A percentile compares a stretch with the other conserved stretches of the same genome.
Evolutionary conservation across 495 filamentous ascomycete species (phyloP).

Genomic region (Aspergillus cristatus): DNA sequence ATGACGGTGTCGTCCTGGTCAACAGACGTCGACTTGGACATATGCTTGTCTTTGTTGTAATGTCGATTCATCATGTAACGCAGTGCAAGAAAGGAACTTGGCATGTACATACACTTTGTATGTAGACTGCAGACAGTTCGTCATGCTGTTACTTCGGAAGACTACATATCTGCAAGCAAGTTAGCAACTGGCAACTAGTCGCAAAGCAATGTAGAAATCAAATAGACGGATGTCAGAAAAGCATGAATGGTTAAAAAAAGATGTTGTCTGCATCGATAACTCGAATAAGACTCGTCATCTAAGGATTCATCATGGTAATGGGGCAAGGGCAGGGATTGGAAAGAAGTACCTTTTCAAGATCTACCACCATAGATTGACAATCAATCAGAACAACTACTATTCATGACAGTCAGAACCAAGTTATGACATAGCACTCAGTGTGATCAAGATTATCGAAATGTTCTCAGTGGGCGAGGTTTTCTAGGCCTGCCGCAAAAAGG

Average conservation of each 20-base stretch:
- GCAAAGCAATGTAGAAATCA: slow-evolving; percentile 6
- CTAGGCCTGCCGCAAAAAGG: slow-evolving; percentile 98
- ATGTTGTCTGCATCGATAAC: slow-evolving; percentile 51
- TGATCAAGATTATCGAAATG: slow-evolving; percentile 8
- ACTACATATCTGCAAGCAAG: slow-evolving; percentile 6
- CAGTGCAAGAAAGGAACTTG: slow-evolving; percentile 7
- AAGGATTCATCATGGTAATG: slow-evolving; percentile 42
- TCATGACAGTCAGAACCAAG: slow-evolving; percentile 24
- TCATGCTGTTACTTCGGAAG: background rate
- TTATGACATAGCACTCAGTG: too few relatives aligned
- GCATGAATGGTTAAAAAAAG: slow-evolving; percentile 51
- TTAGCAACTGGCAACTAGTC: slow-evolving; percentile 13
- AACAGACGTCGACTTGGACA: slow-evolving; percentile 43
- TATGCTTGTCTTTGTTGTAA: slow-evolving; percentile 51
- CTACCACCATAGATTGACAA: background rate
- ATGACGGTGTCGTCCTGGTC: slow-evolving; percentile 42
- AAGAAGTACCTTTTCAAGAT: slow-evolving; percentile 6
- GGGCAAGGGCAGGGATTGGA: slow-evolving; percentile 10
- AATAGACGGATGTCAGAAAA: slow-evolving; percentile 32
- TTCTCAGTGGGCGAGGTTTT: slow-evolving; percentile 99
- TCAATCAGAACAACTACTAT: slow-evolving; percentile 6
- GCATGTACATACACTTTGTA: slow-evolving; percentile 26
- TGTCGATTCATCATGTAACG: slow-evolving; percentile 50
- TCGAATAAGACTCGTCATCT: slow-evolving; percentile 58
- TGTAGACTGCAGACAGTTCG: background rate